Evolutionary conservation across 31 red algal genomes (phyloP).

Genomic region (Endocladia muricata): DNA sequence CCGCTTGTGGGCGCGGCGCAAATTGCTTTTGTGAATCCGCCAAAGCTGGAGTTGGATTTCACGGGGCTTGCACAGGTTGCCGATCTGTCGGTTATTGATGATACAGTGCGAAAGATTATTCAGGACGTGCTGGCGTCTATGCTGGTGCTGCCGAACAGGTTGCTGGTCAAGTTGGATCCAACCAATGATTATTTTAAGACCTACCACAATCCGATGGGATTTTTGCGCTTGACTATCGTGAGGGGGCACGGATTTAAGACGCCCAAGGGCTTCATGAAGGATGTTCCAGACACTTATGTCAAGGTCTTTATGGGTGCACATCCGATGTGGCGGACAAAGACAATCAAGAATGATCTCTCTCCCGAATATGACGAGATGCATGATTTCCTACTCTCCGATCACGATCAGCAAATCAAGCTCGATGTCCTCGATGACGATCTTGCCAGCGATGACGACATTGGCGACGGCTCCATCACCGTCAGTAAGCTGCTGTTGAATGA

Average conservation of each 20-base stretch:
- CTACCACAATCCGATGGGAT: conserved; percentile 28
- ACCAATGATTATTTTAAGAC: conserved; percentile 41
- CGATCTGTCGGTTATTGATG: conserved; percentile 59
- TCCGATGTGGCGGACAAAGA: conserved; percentile 28
- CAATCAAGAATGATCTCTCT: conserved; percentile 42
- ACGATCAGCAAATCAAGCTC: conserved; percentile 50
- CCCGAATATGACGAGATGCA: conserved; percentile 62
- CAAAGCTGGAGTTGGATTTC: conserved; percentile 61
- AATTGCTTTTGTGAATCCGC: conserved; percentile 73
- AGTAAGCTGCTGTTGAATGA: conserved; percentile 32
- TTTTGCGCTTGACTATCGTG: conserved; percentile 49
- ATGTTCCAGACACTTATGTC: conserved; percentile 58
- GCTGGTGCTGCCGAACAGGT: conserved; percentile 65
- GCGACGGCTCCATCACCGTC: conserved; percentile 42
- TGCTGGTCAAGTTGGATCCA: conserved; percentile 79
- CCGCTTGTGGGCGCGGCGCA: conserved; percentile 68
- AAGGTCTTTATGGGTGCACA: conserved; percentile 34
- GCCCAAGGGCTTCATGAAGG: conserved; percentile 45
- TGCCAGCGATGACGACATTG: conserved; percentile 47
- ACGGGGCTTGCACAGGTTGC: conserved; percentile 75
- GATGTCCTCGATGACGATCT: conserved; percentile 51
- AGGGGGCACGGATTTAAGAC: conserved; percentile 59
- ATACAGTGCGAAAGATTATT: conserved; percentile 50
- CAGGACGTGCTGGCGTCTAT: conserved; percentile 44
- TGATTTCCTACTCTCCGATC: conserved; percentile 65